Base-by-base conservation (phyloP, 306 rosid species). In the Trichosanthes truncata region DNA sequence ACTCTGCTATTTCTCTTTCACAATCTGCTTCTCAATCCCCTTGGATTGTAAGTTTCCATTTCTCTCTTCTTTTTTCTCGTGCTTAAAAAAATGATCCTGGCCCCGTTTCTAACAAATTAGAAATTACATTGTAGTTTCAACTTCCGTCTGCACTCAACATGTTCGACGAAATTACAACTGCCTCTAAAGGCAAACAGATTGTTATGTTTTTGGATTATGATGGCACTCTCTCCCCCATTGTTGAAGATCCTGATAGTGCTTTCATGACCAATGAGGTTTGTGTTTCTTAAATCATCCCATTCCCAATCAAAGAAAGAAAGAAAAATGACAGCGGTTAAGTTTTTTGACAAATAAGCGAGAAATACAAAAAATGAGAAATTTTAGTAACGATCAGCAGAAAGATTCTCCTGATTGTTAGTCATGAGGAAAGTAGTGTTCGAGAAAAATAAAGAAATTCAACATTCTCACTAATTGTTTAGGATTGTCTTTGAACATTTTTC, bases 201-300 rank as follows among this genome's bases (percentile, higher is more conserved):
- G 91, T 91, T 20, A 71, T 91, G 85, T 95, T 95, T 83, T 90
- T 95, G 35, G 98, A 95, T 85, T 95, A 95, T 3, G 98, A 95
- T 81, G 98, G 98, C 20, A 95, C 98, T 52, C 98, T 95, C 20
- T 91, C 98, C 9, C 98, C 93, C 1, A 95, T 95, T 65, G 98
- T 95, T 36, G 76, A 91, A 56, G 91, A 95, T 81, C 98, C 98
- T 3, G 98, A 95, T 80, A 81, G 80, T 82, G 98, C 98, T 57
- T 90, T 89, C 88, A 95, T 95, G 97, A 84, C 93, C 40, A 83
- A 74, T 74, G 89, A 92, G 98, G 98, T 95, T 74, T 57, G 26
- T 83, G 36, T 61, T 26, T 3, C 25, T 49, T 21, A 74, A 11
- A 49, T 15, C 40, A 9, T 14, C 3, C 9, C 45, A n/a, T n/a